Conservation (phyloP, 2,329 filamentous ascomycete species). For the Cytospora mali region DNA sequence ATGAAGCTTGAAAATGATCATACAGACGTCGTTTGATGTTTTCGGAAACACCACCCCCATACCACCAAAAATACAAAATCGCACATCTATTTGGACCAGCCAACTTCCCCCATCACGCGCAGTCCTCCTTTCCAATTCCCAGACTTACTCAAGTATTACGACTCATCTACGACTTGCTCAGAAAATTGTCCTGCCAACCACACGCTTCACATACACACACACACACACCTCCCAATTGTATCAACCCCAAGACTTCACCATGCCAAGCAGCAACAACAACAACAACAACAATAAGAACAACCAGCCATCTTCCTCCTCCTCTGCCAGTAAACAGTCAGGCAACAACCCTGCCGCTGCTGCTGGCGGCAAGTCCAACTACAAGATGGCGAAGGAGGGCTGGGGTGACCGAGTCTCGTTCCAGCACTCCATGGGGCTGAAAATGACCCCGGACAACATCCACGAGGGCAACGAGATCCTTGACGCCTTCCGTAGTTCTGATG, state of each 20-base stretch:
- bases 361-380: constrained; percentile 1
- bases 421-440: constrained; percentile 10
- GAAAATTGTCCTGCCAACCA: no score
- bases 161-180: no score
- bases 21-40: no score
- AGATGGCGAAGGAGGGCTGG: constrained; percentile 12
- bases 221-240: neutral
- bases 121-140: no score
- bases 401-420: constrained; percentile 5
- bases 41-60: no score
- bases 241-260: neutral
- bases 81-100: no score
- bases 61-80: no score
- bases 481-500: constrained; percentile 4
- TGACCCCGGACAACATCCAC: constrained; percentile 11
- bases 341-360: neutral
- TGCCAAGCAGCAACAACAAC: neutral
- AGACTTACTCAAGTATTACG: no score
- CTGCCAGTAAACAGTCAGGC: neutral
- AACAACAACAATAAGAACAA: neutral
- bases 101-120: no score
- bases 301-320: neutral
- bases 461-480: constrained; percentile 16
- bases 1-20: no score
- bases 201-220: neutral